phyloP scores from a whole-genome alignment of 2,329 filamentous ascomycete genomes.

The Trichoderma sp. region DNA sequence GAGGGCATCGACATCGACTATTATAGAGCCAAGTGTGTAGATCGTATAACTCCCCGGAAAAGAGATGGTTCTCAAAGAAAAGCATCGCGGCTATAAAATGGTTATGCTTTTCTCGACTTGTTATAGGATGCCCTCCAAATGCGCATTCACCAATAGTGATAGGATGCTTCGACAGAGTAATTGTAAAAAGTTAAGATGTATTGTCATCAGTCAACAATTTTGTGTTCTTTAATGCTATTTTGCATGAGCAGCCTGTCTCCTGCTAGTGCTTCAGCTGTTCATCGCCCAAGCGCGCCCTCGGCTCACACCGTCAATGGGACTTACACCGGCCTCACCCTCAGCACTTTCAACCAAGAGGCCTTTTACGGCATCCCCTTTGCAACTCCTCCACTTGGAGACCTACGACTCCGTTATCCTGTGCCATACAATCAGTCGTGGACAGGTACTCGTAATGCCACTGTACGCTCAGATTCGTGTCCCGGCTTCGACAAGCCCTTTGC shows the following conservation, averaged over 20 bases:
- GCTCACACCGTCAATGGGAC: slow-evolving; percentile 22
- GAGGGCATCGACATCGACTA: neutral
- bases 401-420: neutral
- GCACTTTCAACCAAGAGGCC: slow-evolving; percentile 14
- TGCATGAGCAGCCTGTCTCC: slow-evolving; percentile 8
- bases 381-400: slow-evolving; percentile 8
- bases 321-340: slow-evolving; percentile 19
- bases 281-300: neutral
- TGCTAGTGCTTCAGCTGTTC: neutral
- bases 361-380: slow-evolving; percentile 23
- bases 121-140: neutral
- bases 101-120: neutral
- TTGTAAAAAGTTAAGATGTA: neutral
- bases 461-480: slow-evolving; percentile 19
- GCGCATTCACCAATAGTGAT: neutral
- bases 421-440: slow-evolving; percentile 20
- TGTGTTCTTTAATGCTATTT: neutral
- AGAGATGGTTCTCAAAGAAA: neutral
- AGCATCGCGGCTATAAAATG: slow-evolving; percentile 3
- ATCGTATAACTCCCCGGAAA: slow-evolving; percentile 15
- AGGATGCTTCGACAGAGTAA: neutral
- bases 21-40: neutral
- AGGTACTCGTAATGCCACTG: slow-evolving; percentile 13
- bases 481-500: slow-evolving; percentile 21
- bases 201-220: neutral